Conservation (phyloP, 176 grass and related monocot genomes). For the Triticum turgidum region DNA sequence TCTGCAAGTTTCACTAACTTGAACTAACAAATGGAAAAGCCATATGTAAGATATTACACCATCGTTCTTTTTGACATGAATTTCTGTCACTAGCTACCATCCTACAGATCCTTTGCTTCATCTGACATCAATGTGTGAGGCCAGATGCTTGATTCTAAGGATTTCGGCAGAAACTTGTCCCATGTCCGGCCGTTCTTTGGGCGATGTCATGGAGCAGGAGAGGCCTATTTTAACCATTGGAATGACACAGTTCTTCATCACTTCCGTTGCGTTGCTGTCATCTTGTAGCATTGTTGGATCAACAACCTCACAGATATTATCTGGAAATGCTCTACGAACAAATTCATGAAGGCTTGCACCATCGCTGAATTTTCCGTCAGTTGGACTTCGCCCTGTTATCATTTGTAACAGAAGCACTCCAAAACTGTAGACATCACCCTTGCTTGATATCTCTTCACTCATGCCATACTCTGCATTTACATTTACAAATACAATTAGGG, state of each 20-base stretch:
- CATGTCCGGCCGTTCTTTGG: slow-evolving; percentile 26
- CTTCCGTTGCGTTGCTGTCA: background rate
- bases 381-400: slow-evolving; percentile 8
- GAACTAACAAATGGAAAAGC: background rate
- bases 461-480: slow-evolving; percentile 35
- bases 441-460: background rate
- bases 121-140: background rate
- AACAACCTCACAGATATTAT: background rate
- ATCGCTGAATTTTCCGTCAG: background rate
- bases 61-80: background rate
- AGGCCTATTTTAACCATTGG: slow-evolving; percentile 34
- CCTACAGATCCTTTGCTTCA: background rate
- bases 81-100: background rate
- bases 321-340: background rate
- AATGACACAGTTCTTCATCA: slow-evolving; percentile 29
- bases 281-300: background rate
- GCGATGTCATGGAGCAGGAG: slow-evolving; percentile 30
- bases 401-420: slow-evolving; percentile 38
- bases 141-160: slow-evolving; percentile 34
- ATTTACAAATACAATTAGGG: background rate
- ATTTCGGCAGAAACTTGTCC: slow-evolving; percentile 24
- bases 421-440: slow-evolving; percentile 41
- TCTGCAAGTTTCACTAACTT: background rate
- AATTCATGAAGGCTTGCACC: background rate
- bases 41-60: background rate